Percentiles rank a stretch among this genome's conserved stretches.
These are phyloP conservation scores for Salix suchowensis DNA, from an alignment of 345 rosid species.

Conservation along the genomic window DNA sequence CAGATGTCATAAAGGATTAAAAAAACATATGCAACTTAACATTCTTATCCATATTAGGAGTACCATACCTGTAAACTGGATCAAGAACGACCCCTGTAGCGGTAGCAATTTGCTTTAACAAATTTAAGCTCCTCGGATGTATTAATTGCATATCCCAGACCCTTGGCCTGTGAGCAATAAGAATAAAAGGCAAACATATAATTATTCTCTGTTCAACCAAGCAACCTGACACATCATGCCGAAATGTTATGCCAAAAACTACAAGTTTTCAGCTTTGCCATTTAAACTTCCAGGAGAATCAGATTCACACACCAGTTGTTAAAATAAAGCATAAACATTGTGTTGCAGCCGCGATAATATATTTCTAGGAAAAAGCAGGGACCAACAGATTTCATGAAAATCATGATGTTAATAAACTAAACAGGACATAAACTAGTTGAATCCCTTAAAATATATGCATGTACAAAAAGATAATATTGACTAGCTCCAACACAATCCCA, in stretches of 20 bases:
- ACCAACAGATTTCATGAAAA: background rate
- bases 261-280: too few relatives aligned
- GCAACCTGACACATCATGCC: too few relatives aligned
- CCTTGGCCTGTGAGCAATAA: slow-evolving; percentile 60
- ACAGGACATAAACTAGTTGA: background rate
- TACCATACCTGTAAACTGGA: slow-evolving; percentile 79
- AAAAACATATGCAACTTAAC: too few relatives aligned
- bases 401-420: background rate
- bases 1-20: too few relatives aligned
- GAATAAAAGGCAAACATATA: background rate
- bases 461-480: too few relatives aligned
- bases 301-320: too few relatives aligned
- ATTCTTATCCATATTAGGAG: background rate
- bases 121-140: slow-evolving; percentile 73
- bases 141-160: slow-evolving; percentile 81
- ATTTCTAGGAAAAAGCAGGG: background rate
- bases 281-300: too few relatives aligned
- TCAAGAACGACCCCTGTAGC: slow-evolving; percentile 79
- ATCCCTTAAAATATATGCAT: too few relatives aligned
- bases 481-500: too few relatives aligned
- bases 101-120: slow-evolving; percentile 68
- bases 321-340: too few relatives aligned
- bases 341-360: background rate
- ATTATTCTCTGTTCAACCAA: background rate
- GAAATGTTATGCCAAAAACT: background rate